phyloP scores from a whole-genome alignment of 192 early-diverging fungal genomes.

The Linnemannia elongata region DNA sequence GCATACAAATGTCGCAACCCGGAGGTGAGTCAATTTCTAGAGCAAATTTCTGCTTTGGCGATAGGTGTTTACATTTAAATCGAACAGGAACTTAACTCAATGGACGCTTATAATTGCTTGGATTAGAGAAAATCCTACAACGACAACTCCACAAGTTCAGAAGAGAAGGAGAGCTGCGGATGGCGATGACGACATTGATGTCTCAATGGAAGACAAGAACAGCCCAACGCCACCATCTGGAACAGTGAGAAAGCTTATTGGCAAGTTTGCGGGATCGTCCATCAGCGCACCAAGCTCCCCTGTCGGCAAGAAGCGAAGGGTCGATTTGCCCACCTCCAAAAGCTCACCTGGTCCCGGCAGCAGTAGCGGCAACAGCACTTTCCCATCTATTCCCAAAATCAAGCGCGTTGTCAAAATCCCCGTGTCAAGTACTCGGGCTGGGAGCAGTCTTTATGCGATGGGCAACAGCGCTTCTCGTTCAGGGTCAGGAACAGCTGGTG shows the following conservation, averaged over 20 bases:
- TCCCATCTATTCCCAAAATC: constrained; percentile 20
- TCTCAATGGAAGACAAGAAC: not conserved
- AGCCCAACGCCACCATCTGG: constrained; percentile 31
- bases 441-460: constrained; percentile 15
- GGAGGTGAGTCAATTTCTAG: not conserved
- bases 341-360: constrained; percentile 11
- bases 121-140: not conserved
- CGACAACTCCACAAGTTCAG: not conserved
- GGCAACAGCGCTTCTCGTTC: not conserved
- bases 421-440: not conserved
- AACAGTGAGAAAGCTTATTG: constrained; percentile 33
- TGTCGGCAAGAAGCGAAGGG: constrained; percentile 16
- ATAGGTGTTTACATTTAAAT: not conserved
- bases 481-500: not conserved
- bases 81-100: not conserved
- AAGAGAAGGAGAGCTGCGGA: constrained; percentile 22
- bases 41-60: not conserved
- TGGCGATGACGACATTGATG: constrained; percentile 1
- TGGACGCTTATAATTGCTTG: not conserved
- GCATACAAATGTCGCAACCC: not conserved
- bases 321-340: constrained; percentile 13
- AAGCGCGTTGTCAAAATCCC: constrained; percentile 50
- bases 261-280: constrained; percentile 38
- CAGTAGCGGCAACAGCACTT: not conserved
- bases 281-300: constrained; percentile 30